Conservation (phyloP, 208 protist species). For the Trichomonas vaginalis region DNA sequence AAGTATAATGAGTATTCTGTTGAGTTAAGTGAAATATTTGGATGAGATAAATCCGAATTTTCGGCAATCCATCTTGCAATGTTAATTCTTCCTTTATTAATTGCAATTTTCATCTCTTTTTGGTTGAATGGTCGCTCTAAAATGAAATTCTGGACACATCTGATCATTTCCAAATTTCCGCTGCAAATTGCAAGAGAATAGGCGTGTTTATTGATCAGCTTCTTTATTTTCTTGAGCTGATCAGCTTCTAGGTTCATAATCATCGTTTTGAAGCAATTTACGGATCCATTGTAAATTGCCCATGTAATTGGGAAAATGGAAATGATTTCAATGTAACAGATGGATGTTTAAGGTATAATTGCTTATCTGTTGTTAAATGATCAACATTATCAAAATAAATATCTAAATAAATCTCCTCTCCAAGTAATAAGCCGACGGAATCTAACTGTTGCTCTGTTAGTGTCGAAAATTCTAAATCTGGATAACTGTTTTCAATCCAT, state of each 20-base stretch:
- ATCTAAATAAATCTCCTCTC: neutral
- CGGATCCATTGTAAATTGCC: neutral
- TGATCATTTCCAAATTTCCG: neutral
- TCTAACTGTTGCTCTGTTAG: neutral
- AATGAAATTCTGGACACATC: neutral
- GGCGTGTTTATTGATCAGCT: neutral
- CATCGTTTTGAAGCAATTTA: neutral
- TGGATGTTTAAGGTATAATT: neutral
- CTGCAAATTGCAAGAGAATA: neutral
- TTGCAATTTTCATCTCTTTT: neutral
- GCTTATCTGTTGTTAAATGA: neutral
- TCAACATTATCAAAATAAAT: neutral
- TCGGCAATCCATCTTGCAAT: neutral
- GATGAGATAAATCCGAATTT: neutral
- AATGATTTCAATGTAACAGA: neutral
- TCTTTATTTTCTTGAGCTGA: neutral
- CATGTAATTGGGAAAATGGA: neutral
- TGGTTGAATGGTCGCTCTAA: neutral
- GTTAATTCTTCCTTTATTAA: neutral
- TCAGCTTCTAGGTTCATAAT: neutral
- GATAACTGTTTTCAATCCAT: neutral
- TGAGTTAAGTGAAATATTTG: neutral
- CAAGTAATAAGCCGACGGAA: neutral
- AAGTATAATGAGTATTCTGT: neutral
- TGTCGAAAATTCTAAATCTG: neutral